Percentiles rank a stretch among this genome's conserved stretches.
Evolutionary conservation across 441 rosid species (phyloP).

Genomic region (Corymbia citriodora): DNA sequence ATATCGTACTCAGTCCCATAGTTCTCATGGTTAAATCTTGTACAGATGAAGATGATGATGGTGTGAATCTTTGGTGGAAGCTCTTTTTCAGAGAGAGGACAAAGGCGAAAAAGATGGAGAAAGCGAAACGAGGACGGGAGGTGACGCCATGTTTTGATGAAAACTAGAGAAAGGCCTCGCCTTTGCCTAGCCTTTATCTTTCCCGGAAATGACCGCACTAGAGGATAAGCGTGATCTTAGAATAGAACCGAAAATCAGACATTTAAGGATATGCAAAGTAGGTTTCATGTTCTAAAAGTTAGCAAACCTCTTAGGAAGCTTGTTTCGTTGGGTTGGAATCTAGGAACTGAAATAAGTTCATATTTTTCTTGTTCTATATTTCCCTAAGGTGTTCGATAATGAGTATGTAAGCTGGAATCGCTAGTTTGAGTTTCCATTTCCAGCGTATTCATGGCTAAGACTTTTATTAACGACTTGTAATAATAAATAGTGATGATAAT

Average conservation of each 20-base stretch:
- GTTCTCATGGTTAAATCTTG: background rate
- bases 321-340: too few species aligned
- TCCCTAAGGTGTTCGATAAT: too few species aligned
- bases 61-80: background rate
- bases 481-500: too few species aligned
- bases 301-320: background rate
- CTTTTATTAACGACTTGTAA: too few species aligned
- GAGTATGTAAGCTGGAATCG: background rate
- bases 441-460: background rate
- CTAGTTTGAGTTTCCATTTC: background rate
- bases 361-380: too few species aligned
- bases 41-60: background rate
- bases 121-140: background rate
- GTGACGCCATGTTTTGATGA: background rate
- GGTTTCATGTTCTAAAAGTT: background rate
- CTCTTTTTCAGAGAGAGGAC: background rate
- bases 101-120: background rate
- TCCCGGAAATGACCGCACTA: background rate
- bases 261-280: background rate
- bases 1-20: background rate
- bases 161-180: background rate
- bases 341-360: too few species aligned
- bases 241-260: background rate
- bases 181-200: background rate
- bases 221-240: background rate